Evolutionary conservation across 331 rosid species (phyloP).

Genomic region (Acacia pycnantha): DNA sequence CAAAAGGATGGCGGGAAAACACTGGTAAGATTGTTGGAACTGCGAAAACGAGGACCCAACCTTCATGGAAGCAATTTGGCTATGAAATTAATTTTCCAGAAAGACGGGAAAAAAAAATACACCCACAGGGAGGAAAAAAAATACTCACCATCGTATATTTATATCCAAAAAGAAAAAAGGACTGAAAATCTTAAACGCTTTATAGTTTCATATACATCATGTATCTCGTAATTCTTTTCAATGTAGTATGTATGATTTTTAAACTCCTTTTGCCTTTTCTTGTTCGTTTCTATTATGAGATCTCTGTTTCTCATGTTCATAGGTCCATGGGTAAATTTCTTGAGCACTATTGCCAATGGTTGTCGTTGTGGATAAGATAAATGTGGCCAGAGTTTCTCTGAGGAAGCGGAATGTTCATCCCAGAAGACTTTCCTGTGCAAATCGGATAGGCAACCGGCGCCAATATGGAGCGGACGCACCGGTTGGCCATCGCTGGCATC

Average conservation of each 20-base stretch:
- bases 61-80: background rate
- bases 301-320: background rate
- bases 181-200: conserved; percentile 40
- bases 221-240: background rate
- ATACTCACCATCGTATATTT: conserved; percentile 29
- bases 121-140: background rate
- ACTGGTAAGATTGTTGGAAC: background rate
- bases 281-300: background rate
- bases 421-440: background rate
- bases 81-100: background rate
- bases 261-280: background rate
- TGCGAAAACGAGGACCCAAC: background rate
- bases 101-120: background rate
- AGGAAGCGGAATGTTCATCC: conserved; percentile 31
- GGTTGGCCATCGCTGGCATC: conserved; percentile 10
- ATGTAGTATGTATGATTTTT: background rate
- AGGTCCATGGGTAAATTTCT: background rate
- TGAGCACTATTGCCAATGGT: conserved; percentile 52
- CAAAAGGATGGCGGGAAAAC: background rate
- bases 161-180: conserved; percentile 7
- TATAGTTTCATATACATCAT: conserved; percentile 1
- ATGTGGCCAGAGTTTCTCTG: conserved; percentile 38
- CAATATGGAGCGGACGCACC: background rate
- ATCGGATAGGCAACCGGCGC: conserved; percentile 18
- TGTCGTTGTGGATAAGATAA: conserved; percentile 58